phyloP scores from a whole-genome alignment of 176 grass and related monocot genomes.

The Triticum monococcum region DNA sequence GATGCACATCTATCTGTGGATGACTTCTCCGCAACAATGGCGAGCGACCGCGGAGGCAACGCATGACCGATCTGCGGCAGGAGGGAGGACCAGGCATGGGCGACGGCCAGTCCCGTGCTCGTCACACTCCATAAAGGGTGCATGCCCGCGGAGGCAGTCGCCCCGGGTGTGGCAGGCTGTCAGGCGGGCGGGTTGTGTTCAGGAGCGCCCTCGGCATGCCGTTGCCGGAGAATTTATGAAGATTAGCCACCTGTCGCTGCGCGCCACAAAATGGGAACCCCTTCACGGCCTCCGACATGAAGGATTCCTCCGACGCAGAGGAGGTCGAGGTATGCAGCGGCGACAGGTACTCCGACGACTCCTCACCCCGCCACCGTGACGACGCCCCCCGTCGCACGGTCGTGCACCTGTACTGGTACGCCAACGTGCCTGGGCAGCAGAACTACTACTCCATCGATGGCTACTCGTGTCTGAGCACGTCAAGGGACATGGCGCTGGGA shows the following conservation, averaged over 20 bases:
- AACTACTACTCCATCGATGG: conserved; percentile 85
- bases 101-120: too few relatives aligned
- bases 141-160: too few relatives aligned
- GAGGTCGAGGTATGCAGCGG: conserved; percentile 63
- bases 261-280: conserved; percentile 39
- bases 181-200: too few relatives aligned
- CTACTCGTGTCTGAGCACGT: conserved; percentile 82
- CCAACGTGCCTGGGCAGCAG: conserved; percentile 31
- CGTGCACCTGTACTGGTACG: conserved; percentile 40
- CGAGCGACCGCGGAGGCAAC: too few relatives aligned
- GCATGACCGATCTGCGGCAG: too few relatives aligned
- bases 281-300: conserved; percentile 79
- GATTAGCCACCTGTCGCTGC: conserved; percentile 61
- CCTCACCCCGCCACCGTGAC: conserved; percentile 52
- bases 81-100: too few relatives aligned
- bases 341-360: conserved; percentile 68
- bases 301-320: conserved; percentile 73
- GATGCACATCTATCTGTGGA: too few relatives aligned
- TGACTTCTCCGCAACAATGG: too few relatives aligned
- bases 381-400: background rate
- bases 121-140: too few relatives aligned
- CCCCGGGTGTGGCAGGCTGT: too few relatives aligned
- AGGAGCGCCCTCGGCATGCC: conserved; percentile 57
- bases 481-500: conserved; percentile 32
- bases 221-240: conserved; percentile 82